Percentiles rank a stretch among this genome's conserved stretches.
Conservation (phyloP, 352 stramenopile species). For the Globisporangium spinosum region DNA sequence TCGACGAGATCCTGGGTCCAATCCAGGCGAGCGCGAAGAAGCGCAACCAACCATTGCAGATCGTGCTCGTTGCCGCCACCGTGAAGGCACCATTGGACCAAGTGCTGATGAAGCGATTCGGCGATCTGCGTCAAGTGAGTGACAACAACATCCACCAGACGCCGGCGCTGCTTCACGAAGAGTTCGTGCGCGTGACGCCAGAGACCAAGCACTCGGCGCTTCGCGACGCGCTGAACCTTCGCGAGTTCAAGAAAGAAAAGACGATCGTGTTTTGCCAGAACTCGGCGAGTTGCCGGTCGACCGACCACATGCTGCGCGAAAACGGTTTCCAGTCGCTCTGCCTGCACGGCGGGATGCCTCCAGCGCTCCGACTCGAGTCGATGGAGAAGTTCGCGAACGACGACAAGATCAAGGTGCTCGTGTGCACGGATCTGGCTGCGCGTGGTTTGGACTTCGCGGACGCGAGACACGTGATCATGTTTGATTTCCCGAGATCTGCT, state of each 20-base stretch:
- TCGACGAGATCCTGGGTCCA: slow-evolving; percentile 63
- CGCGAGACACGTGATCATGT: slow-evolving; percentile 91
- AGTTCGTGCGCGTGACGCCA: slow-evolving; percentile 60
- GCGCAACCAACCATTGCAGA: slow-evolving; percentile 49
- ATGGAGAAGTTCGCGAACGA: slow-evolving; percentile 53
- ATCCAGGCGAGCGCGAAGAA: slow-evolving; percentile 68
- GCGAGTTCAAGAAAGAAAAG: slow-evolving; percentile 38
- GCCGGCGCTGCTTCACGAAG: slow-evolving; percentile 48
- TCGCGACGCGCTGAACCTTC: slow-evolving; percentile 47
- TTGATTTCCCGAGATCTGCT: slow-evolving; percentile 91
- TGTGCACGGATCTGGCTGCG: slow-evolving; percentile 92
- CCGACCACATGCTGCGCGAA: slow-evolving; percentile 82
- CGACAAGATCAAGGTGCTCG: slow-evolving; percentile 62
- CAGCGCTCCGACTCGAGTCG: slow-evolving; percentile 44
- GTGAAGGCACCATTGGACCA: slow-evolving; percentile 64
- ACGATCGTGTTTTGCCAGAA: slow-evolving; percentile 80
- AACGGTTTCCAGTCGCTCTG: slow-evolving; percentile 59
- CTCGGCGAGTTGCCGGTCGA: slow-evolving; percentile 64
- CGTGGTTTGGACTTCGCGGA: slow-evolving; percentile 89
- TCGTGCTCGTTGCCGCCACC: slow-evolving; percentile 70
- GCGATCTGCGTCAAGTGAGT: slow-evolving; percentile 51
- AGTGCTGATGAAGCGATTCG: slow-evolving; percentile 71
- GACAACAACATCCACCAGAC: slow-evolving; percentile 72
- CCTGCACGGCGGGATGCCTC: slow-evolving; percentile 78
- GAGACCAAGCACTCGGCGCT: slow-evolving; percentile 71